A percentile compares a stretch with the other conserved stretches of the same genome.
These are phyloP conservation scores for Lepidium campestre DNA, from an alignment of 441 rosid species.

Conservation along the genomic window DNA sequence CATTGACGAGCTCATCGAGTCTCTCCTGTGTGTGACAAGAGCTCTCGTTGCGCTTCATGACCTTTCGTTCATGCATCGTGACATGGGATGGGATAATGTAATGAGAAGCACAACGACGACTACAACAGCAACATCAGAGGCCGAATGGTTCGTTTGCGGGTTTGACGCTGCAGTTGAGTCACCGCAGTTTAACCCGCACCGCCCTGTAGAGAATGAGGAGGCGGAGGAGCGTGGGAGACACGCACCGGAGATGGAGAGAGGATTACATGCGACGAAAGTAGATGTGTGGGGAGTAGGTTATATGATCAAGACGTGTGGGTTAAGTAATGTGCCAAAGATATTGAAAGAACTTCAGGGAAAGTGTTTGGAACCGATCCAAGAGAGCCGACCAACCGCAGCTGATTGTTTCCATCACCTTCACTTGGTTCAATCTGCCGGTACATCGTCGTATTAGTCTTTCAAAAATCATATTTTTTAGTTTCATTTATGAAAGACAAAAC, in stretches of 20 bases:
- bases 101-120: conserved; percentile 36
- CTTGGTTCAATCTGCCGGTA: conserved; percentile 67
- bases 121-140: neutral
- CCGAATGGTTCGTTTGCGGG: conserved; percentile 80
- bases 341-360: conserved; percentile 72
- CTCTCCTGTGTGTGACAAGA: conserved; percentile 80
- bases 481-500: neutral
- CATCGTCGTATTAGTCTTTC: conserved; percentile 32
- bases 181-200: conserved; percentile 73
- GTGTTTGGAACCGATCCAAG: conserved; percentile 86
- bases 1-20: conserved; percentile 69
- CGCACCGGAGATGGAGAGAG: conserved; percentile 92
- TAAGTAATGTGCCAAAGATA: conserved; percentile 59
- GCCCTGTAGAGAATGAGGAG: neutral
- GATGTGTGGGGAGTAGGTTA: conserved; percentile 95
- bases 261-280: conserved; percentile 85
- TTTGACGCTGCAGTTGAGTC: conserved; percentile 73
- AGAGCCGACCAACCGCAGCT: conserved; percentile 87
- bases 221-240: conserved; percentile 52
- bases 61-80: conserved; percentile 89
- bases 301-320: conserved; percentile 71
- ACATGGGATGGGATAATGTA: conserved; percentile 86
- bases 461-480: neutral
- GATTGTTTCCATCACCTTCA: conserved; percentile 90
- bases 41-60: conserved; percentile 87